Evolutionary conservation across 441 rosid species (phyloP), one percentile per base, ranked within the genome.

Genomic region (Erysimum cheiri): DNA sequence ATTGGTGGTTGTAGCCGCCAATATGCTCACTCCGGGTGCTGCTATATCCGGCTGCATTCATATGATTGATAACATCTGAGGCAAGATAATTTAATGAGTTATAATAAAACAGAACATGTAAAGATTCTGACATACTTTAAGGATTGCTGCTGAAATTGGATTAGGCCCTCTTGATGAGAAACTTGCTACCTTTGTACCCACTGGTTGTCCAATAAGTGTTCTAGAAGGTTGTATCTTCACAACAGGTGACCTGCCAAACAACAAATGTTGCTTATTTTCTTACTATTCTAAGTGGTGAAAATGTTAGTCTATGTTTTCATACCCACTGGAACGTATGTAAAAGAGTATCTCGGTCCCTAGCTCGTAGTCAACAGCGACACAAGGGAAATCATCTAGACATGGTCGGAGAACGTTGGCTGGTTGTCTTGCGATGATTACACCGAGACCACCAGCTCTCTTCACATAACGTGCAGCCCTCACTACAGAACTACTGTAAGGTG

Each of bases 111-210:
- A 19, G 2, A 15, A 19, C 10, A n/a, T 6, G 33, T 17, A 14
- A 44, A 14, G n/a, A 7, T 19, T 28, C 6, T 54, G 1, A 15
- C 44, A 6, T 65, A 83, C 83, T 76, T 70, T 60, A 4, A 83
- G 82, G 47, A 83, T 78, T 1, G 79, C 85, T 0, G 85, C 43
- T 6, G 78, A 19, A 36, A 80, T 40, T 2, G 82, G 55, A 60
- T 68, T 81, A 11, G 85, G 88, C 6, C 88, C 87, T 57, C 80
- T 69, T 11, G 82, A 81, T 8, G 85, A 84, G 65, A 81, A 84
- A 6, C 17, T 11, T 8, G 85, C 84, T 0, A 78, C 79, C 19
- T 65, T 74, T 44, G 81, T 78, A 4, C 75, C 70, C 0, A 80
- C 59, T 2, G 74, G 81, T 36, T 69, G 67, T 60, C 78, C 81